Conservation (phyloP, 257 asterid genomes). For the Plantago major region DNA sequence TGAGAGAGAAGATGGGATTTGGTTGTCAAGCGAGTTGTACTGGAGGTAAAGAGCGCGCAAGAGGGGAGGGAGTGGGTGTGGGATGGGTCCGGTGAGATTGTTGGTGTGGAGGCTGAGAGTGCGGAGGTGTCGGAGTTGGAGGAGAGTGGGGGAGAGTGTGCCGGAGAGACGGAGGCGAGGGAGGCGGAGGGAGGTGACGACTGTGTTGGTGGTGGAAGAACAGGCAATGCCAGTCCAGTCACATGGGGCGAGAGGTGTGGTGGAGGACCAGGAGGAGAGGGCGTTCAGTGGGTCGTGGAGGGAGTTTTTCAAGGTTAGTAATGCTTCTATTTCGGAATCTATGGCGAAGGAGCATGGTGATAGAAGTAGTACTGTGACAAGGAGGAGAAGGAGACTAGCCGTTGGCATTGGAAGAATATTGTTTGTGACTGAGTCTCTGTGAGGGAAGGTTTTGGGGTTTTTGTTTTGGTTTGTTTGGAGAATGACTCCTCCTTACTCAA, state of each 20-base stretch:
- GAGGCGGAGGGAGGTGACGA: conserved; percentile 45
- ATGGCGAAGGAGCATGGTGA: conserved; percentile 20
- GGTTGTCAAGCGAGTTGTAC: conserved; percentile 55
- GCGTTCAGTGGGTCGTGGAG: conserved; percentile 64
- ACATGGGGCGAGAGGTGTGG: conserved; percentile 70
- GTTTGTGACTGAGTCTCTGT: not conserved
- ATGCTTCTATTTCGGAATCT: conserved; percentile 39
- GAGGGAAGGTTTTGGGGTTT: not conserved
- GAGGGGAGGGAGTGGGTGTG: conserved; percentile 38
- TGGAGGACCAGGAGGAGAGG: conserved; percentile 53
- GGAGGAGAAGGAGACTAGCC: conserved; percentile 25
- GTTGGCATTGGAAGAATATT: conserved; percentile 32
- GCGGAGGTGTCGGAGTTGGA: conserved; percentile 45
- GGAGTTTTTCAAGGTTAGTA: conserved; percentile 41
- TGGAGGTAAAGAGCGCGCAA: conserved; percentile 70
- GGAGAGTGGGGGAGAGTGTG: conserved; percentile 31
- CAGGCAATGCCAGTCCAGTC: conserved; percentile 78
- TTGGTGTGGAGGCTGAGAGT: conserved; percentile 70
- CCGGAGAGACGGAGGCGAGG: conserved; percentile 68
- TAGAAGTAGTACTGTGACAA: conserved; percentile 7
- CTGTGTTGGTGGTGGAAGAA: conserved; percentile 32
- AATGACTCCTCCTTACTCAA: not conserved
- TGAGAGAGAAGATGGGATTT: conserved; percentile 36
- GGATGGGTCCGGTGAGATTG: conserved; percentile 55
- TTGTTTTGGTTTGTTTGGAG: too few species aligned